phyloP scores from a whole-genome alignment of 2,329 filamentous ascomycete genomes.

The Calonectria hongkongensis region DNA sequence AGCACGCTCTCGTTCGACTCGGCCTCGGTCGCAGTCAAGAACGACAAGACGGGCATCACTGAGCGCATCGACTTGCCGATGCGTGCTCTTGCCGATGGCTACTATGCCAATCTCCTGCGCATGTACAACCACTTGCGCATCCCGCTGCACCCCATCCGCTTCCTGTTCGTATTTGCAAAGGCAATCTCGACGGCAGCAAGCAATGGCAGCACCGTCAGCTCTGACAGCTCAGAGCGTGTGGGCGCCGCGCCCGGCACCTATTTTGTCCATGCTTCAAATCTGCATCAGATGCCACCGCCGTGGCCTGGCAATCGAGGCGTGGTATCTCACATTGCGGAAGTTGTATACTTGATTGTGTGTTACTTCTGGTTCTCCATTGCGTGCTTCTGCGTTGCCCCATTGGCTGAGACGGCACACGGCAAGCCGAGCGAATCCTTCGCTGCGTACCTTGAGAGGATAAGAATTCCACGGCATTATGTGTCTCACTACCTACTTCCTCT shows the following conservation, averaged over 20 bases:
- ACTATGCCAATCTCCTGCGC: conserved; percentile 72
- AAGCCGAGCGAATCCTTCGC: conserved; percentile 70
- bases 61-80: conserved; percentile 64
- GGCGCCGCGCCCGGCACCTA: conserved; percentile 60
- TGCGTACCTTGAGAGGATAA: conserved; percentile 70
- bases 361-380: conserved; percentile 73
- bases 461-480: conserved; percentile 67
- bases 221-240: conserved; percentile 33
- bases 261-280: conserved; percentile 73
- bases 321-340: conserved; percentile 64
- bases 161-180: conserved; percentile 72
- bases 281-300: conserved; percentile 68
- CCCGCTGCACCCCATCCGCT: conserved; percentile 68
- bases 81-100: conserved; percentile 63
- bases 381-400: conserved; percentile 68
- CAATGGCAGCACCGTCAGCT: conserved; percentile 15
- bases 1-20: conserved; percentile 61
- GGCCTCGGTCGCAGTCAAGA: conserved; percentile 61
- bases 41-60: conserved; percentile 53
- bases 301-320: conserved; percentile 62
- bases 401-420: conserved; percentile 27
- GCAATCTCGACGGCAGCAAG: conserved; percentile 41
- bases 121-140: conserved; percentile 75
- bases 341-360: conserved; percentile 66
- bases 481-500: conserved; percentile 72